A percentile compares a stretch with the other conserved stretches of the same genome.
Evolutionary conservation across 2,329 filamentous ascomycete genomes (phyloP).

Genomic region (Neofusicoccum cordaticola): DNA sequence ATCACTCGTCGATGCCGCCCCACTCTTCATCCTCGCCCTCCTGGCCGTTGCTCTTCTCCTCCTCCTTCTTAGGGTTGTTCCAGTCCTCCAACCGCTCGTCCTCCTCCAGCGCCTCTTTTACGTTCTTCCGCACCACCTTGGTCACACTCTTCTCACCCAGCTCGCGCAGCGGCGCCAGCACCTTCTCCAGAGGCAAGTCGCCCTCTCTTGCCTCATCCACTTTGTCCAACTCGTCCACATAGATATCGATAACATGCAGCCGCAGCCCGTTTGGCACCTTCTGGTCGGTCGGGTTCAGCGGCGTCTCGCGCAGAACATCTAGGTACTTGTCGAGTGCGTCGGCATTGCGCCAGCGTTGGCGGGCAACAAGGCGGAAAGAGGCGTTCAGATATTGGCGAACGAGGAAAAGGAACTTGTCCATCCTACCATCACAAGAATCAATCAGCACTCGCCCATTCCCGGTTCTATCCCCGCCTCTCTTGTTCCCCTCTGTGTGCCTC

Average conservation of each 20-base stretch:
- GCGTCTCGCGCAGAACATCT: conserved; percentile 46
- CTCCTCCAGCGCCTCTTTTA: conserved; percentile 69
- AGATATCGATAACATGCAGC: conserved; percentile 86
- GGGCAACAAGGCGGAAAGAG: conserved; percentile 55
- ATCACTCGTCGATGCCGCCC: conserved; percentile 67
- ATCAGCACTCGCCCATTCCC: not conserved
- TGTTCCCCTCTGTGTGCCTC: too few relatives aligned
- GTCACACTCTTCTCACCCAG: conserved; percentile 59
- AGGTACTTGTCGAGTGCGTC: conserved; percentile 44
- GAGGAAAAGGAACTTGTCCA: conserved; percentile 91
- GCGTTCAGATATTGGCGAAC: conserved; percentile 74
- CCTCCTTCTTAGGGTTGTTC: conserved; percentile 31
- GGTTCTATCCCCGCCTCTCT: too few relatives aligned
- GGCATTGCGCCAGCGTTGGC: conserved; percentile 39
- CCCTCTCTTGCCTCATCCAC: conserved; percentile 51
- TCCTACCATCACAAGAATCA: conserved; percentile 38
- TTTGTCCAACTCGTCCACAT: conserved; percentile 83
- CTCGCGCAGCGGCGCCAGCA: conserved; percentile 57
- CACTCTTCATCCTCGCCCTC: conserved; percentile 56
- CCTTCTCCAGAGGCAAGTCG: conserved; percentile 42
- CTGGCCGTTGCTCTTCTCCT: conserved; percentile 40
- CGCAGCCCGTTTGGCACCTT: conserved; percentile 79
- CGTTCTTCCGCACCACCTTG: conserved; percentile 69
- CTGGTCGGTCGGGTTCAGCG: conserved; percentile 45
- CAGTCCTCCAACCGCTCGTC: conserved; percentile 66